Base-by-base conservation (phyloP, 2,329 filamentous ascomycete species). In the Calonectria montana region DNA sequence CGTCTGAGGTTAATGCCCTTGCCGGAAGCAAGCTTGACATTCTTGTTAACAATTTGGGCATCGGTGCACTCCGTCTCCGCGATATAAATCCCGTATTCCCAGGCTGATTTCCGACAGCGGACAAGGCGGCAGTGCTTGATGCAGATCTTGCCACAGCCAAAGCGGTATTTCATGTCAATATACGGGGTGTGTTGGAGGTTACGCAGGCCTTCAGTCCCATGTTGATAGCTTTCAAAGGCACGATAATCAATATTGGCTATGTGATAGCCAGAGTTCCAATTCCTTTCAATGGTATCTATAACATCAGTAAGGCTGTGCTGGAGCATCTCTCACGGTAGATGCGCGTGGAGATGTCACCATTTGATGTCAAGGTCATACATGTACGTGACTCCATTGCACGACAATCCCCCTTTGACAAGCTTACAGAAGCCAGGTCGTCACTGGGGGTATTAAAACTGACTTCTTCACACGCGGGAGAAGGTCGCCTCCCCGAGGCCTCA, bases 31-130 rank as follows among this genome's bases (percentile, higher is more conserved):
- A 77, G 23, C 76, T 87, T 15, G 83, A 87, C 71, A 81, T 87
- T 43, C 80, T 87, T 18, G 79, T 87, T 72, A 86, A 87, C 75
- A 86, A 86, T 74, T 84, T 86, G 2, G 86, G 82, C 16, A 73
- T 77, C 47, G 80, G 79, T 80, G 70, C 31, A 72, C 59, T 23
- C 7, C n/a, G 2, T 50, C 6, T 12, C 3, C 79, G 61, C 65
- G 73, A 3, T 78, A 81, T 73, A 47, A 4, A 23, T 13, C 8
- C 8, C n/a, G 6, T 8, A 13, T 10, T 45, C 16, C 10, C 12
- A 37, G 45, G 8, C 50, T 74, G 10, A 74, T 27, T 10, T 21
- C 21, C 7, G 29, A 12, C 43, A 76, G 76, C 68, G 2, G 75
- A 75, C 47, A 72, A 76, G 41, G 66, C 78, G 3, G 67, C 78